Evolutionary conservation across 2,329 filamentous ascomycete genomes (phyloP).

Genomic region (Fusarium newnesense): DNA sequence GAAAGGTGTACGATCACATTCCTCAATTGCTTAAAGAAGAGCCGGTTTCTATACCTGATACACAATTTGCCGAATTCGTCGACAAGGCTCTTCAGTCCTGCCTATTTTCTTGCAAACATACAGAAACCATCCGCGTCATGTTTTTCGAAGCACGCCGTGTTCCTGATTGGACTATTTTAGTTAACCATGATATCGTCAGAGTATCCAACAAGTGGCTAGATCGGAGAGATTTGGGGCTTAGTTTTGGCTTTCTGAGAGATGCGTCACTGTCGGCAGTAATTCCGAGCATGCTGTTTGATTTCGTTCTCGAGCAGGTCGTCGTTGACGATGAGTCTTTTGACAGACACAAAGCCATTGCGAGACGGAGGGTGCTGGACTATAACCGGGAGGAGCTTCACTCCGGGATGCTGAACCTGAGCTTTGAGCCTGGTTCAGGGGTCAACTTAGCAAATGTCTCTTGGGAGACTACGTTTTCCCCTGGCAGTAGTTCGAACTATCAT

Average conservation of each 20-base stretch:
- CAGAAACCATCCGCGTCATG: neutral
- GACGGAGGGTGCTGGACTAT: constrained; percentile 1
- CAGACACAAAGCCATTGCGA: neutral
- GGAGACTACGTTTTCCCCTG: neutral
- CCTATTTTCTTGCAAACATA: neutral
- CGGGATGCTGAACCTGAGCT: neutral
- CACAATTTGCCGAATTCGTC: neutral
- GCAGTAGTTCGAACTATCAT: neutral
- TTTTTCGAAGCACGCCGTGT: constrained; percentile 3
- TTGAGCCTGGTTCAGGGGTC: neutral
- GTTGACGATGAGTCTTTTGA: neutral
- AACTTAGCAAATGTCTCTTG: neutral
- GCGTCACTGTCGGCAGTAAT: neutral
- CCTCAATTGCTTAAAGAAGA: neutral
- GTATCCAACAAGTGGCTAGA: constrained; percentile 20
- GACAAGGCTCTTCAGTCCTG: constrained; percentile 4
- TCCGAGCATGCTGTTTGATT: neutral
- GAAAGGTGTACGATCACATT: constrained; percentile 1
- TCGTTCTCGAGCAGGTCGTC: neutral
- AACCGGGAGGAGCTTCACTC: neutral
- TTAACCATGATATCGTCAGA: neutral
- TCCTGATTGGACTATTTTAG: neutral
- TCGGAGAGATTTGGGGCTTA: neutral
- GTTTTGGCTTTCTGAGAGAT: neutral
- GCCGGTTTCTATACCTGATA: neutral